These are phyloP conservation scores for Adenanthera pavonina DNA, from an alignment of 306 rosid species.

Conservation along the genomic window DNA sequence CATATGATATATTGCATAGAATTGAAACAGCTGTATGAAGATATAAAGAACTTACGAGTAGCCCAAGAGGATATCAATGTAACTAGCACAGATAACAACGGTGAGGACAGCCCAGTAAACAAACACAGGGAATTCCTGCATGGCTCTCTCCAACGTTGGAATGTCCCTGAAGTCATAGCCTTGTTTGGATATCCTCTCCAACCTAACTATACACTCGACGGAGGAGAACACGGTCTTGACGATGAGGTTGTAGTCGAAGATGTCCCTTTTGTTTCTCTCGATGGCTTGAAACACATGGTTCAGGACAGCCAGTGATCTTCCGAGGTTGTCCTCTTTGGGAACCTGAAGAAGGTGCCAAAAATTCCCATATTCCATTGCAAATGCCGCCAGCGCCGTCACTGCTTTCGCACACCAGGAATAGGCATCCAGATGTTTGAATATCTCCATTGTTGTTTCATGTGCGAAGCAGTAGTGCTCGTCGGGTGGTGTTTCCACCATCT, in stretches of 20 bases:
- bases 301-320: constrained; percentile 46
- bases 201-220: constrained; percentile 56
- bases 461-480: constrained; percentile 42
- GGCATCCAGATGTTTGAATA: constrained; percentile 41
- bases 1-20: too few relatives aligned
- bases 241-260: constrained; percentile 42
- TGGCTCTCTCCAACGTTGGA: constrained; percentile 40
- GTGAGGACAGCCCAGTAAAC: constrained; percentile 54
- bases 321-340: constrained; percentile 45
- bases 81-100: constrained; percentile 38
- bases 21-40: too few relatives aligned
- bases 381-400: constrained; percentile 49
- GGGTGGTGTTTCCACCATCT: neutral
- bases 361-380: constrained; percentile 49
- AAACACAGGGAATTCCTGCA: constrained; percentile 51
- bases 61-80: constrained; percentile 15
- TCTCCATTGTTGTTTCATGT: constrained; percentile 48
- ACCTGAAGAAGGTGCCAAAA: constrained; percentile 45
- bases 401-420: constrained; percentile 80
- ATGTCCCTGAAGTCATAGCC: constrained; percentile 44
- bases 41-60: neutral
- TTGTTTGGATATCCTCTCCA: constrained; percentile 57
- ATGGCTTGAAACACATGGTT: constrained; percentile 24
- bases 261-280: constrained; percentile 38
- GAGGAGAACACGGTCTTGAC: constrained; percentile 44